Evolutionary conservation across 345 rosid genomes (phyloP), one percentile per base, ranked within the genome.

Genomic region (Citrus mangshanensis): DNA sequence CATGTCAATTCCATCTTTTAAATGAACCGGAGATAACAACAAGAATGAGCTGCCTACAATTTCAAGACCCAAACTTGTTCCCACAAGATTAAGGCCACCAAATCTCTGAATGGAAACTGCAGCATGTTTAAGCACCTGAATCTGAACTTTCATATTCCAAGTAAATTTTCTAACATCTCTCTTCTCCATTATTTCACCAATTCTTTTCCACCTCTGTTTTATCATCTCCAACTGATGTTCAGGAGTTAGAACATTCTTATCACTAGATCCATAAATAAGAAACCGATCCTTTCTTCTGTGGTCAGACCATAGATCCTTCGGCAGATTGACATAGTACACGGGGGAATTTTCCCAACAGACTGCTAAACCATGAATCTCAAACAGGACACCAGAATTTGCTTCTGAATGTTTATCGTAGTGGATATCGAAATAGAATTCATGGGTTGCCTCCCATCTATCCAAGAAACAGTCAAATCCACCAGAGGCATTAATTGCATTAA

Each of bases 401-500:
- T 83, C 88, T 73, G 89, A 82, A 77, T 82, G 75, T 82, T 88
- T 92, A 76, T 74, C 89, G 70, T 91, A 95, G 86, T 95, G 98
- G 73, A 95, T 71, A 49, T 95, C 99, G 88, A 95, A 95, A 86
- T 80, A 92, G 82, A 91, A 95, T 66, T 93, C 97, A n/a, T 32
- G 69, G 75, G 81, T 74, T 69, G 89, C 75, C 61, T 85, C 90
- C 99, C 97, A 93, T 70, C 89, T 84, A 81, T 88, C 92, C 93
- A 95, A 86, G 88, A 95, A 95, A 85, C 88, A 85, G 84, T 95
- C 98, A 79, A 95, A 84, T 80, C 99, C 98, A 60, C 98, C 98
- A 28, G 85, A 71, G 62, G 74, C 68, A 82, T 78, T 91, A 74
- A 86, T 85, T 74, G 95, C 96, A 84, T 82, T 87, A 76, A 88